A percentile compares a stretch with the other conserved stretches of the same genome.
These are phyloP conservation scores for Rubroboletus satanas DNA, from an alignment of 768 basidiomycete genomes.

Conservation along the genomic window DNA sequence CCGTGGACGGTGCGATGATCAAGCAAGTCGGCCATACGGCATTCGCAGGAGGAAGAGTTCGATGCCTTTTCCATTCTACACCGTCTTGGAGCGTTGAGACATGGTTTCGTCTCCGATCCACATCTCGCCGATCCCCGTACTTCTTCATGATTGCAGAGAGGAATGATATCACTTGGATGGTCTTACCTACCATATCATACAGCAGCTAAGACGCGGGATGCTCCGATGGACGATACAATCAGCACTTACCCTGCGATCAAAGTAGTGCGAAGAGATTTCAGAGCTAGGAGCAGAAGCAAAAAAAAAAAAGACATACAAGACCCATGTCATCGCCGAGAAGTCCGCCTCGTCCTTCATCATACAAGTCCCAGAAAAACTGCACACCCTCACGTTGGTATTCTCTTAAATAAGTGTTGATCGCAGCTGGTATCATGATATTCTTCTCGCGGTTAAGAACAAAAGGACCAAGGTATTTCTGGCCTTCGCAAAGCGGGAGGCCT, in stretches of 20 bases:
- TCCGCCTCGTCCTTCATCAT: conserved; percentile 64
- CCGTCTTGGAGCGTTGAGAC: conserved; percentile 66
- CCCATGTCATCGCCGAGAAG: conserved; percentile 98
- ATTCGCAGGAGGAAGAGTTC: conserved; percentile 61
- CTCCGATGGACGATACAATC: neutral
- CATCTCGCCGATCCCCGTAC: conserved; percentile 58
- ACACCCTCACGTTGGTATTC: conserved; percentile 89
- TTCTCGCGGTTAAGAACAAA: conserved; percentile 47
- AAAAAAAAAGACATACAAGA: conserved; percentile 42
- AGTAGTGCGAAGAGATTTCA: neutral
- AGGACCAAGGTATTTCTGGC: conserved; percentile 41
- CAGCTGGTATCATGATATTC: conserved; percentile 52
- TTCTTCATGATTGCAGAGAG: conserved; percentile 92
- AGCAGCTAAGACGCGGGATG: conserved; percentile 1
- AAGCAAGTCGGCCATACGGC: conserved; percentile 82
- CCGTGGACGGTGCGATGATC: conserved; percentile 81
- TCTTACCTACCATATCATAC: conserved; percentile 61
- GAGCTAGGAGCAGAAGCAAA: neutral
- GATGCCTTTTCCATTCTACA: conserved; percentile 46
- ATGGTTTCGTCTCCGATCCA: conserved; percentile 59
- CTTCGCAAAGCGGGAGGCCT: conserved; percentile 45
- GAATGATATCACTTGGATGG: conserved; percentile 88
- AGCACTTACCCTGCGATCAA: conserved; percentile 25
- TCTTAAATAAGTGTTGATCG: conserved; percentile 84
- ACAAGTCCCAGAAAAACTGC: conserved; percentile 74